A percentile compares a stretch with the other conserved stretches of the same genome.
Evolutionary conservation across 108 stramenopile species (phyloP).

Genomic region (Pseudonitzschia delicatissima): DNA sequence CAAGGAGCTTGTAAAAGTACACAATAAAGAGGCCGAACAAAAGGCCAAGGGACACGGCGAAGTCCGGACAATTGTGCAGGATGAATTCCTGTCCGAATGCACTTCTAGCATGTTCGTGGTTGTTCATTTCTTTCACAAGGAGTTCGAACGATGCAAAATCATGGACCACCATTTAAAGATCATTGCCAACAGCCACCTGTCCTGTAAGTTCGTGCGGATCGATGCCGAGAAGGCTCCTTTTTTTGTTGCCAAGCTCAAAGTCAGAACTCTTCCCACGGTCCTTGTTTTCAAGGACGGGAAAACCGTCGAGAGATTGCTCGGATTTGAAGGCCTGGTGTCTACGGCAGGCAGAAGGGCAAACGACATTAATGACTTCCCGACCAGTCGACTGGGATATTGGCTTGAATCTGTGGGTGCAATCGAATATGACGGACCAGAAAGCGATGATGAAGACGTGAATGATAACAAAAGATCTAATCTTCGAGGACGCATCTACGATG

Average conservation of each 20-base stretch:
- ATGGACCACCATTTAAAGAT: conserved; percentile 92
- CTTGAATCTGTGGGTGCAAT: conserved; percentile 68
- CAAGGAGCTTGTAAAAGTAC: conserved; percentile 64
- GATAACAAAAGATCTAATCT: no score
- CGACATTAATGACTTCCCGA: conserved; percentile 63
- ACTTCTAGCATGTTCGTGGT: conserved; percentile 63
- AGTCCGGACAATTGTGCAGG: conserved; percentile 90
- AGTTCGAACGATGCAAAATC: conserved; percentile 92
- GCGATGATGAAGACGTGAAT: conserved; percentile 31
- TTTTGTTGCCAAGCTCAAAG: conserved; percentile 89
- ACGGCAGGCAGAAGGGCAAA: conserved; percentile 16
- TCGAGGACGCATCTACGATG: conserved; percentile 15
- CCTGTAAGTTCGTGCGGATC: conserved; percentile 89
- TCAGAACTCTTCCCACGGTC: conserved; percentile 72
- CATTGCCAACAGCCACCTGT: conserved; percentile 74
- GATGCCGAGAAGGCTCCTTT: conserved; percentile 97
- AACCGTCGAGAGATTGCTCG: conserved; percentile 61
- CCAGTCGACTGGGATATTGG: conserved; percentile 64
- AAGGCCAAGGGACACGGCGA: conserved; percentile 94
- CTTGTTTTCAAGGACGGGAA: conserved; percentile 84
- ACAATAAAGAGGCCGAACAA: conserved; percentile 57
- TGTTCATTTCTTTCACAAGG: conserved; percentile 95
- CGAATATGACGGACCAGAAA: conserved; percentile 52
- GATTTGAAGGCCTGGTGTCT: conserved; percentile 68
- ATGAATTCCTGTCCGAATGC: conserved; percentile 95